These are phyloP conservation scores for Pseudogymnoascus sp. DNA, from an alignment of 2,329 filamentous ascomycete genomes.

Conservation along the genomic window DNA sequence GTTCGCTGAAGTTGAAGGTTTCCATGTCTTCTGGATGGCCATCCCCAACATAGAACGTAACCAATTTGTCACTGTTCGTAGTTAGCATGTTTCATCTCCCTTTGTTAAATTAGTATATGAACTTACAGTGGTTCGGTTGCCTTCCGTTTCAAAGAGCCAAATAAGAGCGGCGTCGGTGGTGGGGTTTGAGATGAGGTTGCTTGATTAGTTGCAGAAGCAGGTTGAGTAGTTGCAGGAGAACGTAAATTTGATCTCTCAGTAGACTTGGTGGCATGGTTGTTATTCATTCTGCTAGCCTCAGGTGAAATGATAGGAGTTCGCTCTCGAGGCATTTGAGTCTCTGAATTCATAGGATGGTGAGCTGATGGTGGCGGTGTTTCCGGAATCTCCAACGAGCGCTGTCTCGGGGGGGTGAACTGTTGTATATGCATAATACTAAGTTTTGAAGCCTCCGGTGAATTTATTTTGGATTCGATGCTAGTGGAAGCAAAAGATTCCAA, in stretches of 20 bases:
- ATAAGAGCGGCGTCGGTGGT: background rate
- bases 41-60: background rate
- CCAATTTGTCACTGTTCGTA: background rate
- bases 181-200: background rate
- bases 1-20: background rate
- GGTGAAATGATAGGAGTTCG: background rate
- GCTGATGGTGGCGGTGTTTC: background rate
- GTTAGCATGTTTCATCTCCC: background rate
- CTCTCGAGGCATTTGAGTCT: background rate
- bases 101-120: background rate
- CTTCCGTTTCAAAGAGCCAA: background rate
- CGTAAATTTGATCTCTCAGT: background rate
- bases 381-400: background rate
- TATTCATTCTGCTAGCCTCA: background rate
- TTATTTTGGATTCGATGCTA: background rate
- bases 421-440: background rate
- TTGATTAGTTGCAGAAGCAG: background rate
- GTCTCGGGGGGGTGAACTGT: background rate
- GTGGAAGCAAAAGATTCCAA: background rate
- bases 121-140: background rate
- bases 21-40: background rate
- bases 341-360: background rate
- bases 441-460: background rate
- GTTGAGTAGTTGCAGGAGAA: background rate
- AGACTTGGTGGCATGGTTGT: background rate